A percentile compares a stretch with the other conserved stretches of the same genome.
Conservation (phyloP, 192 early-diverging fungal genomes). For the Borealophlyctis nickersoniae region DNA sequence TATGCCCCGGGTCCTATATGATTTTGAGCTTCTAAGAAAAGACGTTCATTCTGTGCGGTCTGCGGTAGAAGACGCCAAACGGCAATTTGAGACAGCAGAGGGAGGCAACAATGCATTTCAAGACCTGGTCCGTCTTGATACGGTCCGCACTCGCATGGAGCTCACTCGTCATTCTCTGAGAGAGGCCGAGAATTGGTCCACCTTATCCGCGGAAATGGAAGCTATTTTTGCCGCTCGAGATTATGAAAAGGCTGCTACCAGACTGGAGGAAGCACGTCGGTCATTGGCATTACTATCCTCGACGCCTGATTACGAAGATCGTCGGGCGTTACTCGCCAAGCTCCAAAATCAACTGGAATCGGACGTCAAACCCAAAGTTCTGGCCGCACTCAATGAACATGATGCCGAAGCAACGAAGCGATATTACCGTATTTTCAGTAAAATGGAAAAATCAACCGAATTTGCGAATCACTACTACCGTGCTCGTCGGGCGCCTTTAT, state of each 20-base stretch:
- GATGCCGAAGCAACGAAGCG: conserved; percentile 54
- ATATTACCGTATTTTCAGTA: conserved; percentile 53
- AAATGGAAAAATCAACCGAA: conserved; percentile 53
- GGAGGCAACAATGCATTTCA: conserved; percentile 49
- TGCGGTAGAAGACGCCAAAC: conserved; percentile 41
- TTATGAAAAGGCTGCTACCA: conserved; percentile 54
- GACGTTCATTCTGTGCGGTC: conserved; percentile 47
- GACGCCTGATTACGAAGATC: conserved; percentile 67
- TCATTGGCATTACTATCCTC: conserved; percentile 63
- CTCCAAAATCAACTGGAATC: conserved; percentile 62
- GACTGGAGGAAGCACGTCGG: conserved; percentile 65
- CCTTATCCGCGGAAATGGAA: conserved; percentile 66
- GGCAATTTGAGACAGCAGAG: conserved; percentile 47
- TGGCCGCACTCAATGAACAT: conserved; percentile 53
- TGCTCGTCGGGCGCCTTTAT: conserved; percentile 38
- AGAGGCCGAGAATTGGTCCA: conserved; percentile 79
- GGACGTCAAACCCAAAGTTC: conserved; percentile 45
- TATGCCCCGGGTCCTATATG: conserved; percentile 61
- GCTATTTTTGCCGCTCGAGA: conserved; percentile 62
- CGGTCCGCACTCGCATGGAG: conserved; percentile 68
- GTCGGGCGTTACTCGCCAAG: conserved; percentile 46
- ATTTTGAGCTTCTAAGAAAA: conserved; percentile 56
- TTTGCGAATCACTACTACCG: conserved; percentile 63
- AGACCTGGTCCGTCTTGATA: conserved; percentile 58
- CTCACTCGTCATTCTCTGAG: conserved; percentile 53